Evolutionary conservation across 164 flowering plant species (phyloP).

Genomic region (Annona cherimola): DNA sequence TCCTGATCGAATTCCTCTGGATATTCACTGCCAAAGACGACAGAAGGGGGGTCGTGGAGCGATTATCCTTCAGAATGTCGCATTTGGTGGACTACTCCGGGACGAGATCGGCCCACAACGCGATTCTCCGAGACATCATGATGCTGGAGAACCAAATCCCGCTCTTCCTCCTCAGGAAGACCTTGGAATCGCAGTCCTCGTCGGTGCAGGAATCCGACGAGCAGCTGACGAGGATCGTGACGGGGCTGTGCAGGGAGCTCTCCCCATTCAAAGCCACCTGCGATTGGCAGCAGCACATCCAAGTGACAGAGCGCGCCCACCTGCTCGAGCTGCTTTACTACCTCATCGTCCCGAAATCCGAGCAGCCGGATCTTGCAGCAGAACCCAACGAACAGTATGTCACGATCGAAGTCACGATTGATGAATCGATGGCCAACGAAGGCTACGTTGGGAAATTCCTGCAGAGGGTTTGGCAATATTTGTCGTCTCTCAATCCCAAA

Average conservation of each 20-base stretch:
- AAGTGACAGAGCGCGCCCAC: conserved; percentile 16
- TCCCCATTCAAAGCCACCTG: conserved; percentile 27
- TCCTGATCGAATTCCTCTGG: conserved; percentile 28
- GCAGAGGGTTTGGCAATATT: conserved; percentile 1
- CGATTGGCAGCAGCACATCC: background rate
- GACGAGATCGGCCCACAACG: conserved; percentile 16
- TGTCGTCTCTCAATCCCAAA: conserved; percentile 9
- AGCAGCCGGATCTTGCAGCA: background rate
- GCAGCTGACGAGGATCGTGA: conserved; percentile 21
- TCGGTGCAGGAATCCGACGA: conserved; percentile 18
- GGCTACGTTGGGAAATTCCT: conserved; percentile 1
- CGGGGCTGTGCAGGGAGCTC: conserved; percentile 28
- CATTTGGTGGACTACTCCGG: conserved; percentile 17
- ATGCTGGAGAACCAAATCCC: conserved; percentile 20
- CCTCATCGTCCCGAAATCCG: conserved; percentile 15
- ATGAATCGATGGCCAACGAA: background rate
- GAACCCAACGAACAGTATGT: background rate
- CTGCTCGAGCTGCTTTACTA: conserved; percentile 32
- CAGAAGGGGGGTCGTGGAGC: background rate
- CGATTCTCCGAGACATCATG: conserved; percentile 22
- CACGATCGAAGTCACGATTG: background rate
- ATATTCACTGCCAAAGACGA: conserved; percentile 13
- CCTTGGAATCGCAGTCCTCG: background rate
- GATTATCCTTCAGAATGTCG: conserved; percentile 6
- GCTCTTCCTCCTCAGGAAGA: background rate